Percentiles rank a stretch among this genome's conserved stretches.
phyloP scores from a whole-genome alignment of 768 basidiomycete genomes.

The Pisolithus sp. region DNA sequence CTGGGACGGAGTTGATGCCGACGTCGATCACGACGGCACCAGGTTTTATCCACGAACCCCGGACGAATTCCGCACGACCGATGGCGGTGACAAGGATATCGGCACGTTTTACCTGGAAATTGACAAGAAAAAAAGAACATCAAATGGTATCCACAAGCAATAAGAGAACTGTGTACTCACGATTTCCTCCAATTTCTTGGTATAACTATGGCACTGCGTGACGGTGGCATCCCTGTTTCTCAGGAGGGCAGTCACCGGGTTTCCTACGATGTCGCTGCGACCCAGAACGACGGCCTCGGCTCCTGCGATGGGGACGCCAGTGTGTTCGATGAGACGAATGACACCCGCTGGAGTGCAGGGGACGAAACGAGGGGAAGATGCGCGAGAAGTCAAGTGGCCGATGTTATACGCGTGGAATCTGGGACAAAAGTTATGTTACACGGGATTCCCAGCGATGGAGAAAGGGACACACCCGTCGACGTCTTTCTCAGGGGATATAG shows the following conservation, averaged over 20 bases:
- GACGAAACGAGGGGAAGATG: slow-evolving; percentile 80
- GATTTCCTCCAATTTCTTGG: slow-evolving; percentile 72
- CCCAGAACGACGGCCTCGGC: slow-evolving; percentile 88
- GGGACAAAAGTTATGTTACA: background rate
- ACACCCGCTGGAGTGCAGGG: slow-evolving; percentile 96
- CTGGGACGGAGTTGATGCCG: slow-evolving; percentile 93
- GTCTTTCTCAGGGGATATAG: slow-evolving; percentile 90
- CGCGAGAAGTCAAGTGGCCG: slow-evolving; percentile 87
- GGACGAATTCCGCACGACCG: slow-evolving; percentile 83
- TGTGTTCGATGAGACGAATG: slow-evolving; percentile 83
- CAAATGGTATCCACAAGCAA: slow-evolving; percentile 5
- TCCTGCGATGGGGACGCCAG: slow-evolving; percentile 72
- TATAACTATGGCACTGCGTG: slow-evolving; percentile 93
- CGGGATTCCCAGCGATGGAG: background rate
- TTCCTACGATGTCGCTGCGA: slow-evolving; percentile 96
- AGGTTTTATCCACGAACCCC: slow-evolving; percentile 92
- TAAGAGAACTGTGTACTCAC: slow-evolving; percentile 38
- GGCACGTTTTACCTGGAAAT: slow-evolving; percentile 64
- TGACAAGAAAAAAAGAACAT: background rate
- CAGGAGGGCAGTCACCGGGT: slow-evolving; percentile 87
- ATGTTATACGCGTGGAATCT: slow-evolving; percentile 99
- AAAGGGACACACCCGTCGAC: slow-evolving; percentile 71
- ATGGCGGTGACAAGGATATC: slow-evolving; percentile 98
- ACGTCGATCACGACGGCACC: slow-evolving; percentile 97
- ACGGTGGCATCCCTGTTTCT: slow-evolving; percentile 90